phyloP scores from a whole-genome alignment of 345 rosid genomes.

The Populus pruinosa region DNA sequence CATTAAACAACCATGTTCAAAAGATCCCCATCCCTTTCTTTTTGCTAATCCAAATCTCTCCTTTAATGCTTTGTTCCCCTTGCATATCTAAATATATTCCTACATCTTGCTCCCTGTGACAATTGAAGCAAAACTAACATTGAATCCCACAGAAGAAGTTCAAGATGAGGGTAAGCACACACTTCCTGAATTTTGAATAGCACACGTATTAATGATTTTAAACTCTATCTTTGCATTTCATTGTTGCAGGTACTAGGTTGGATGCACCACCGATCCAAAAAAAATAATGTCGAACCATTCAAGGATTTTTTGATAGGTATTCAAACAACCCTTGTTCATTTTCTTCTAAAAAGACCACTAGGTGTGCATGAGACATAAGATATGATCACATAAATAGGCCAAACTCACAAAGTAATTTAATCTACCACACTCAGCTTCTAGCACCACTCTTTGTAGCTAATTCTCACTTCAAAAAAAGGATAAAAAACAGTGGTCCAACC shows the following conservation, averaged over 20 bases:
- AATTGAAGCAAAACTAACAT: conserved; percentile 30
- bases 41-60: conserved; percentile 27
- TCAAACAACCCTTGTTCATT: conserved; percentile 18
- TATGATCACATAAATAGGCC: conserved; percentile 2
- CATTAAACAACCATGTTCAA: conserved; percentile 20
- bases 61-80: conserved; percentile 29
- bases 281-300: conserved; percentile 45
- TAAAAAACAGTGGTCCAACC: conserved; percentile 5
- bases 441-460: neutral
- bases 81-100: conserved; percentile 20
- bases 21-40: conserved; percentile 21
- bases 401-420: neutral
- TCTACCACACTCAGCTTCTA: neutral
- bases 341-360: conserved; percentile 13
- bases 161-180: conserved; percentile 67
- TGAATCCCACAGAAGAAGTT: conserved; percentile 24
- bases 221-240: conserved; percentile 29
- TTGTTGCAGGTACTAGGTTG: conserved; percentile 75
- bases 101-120: conserved; percentile 26
- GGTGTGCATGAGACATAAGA: neutral
- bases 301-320: conserved; percentile 67
- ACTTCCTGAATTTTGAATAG: conserved; percentile 19
- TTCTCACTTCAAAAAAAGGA: neutral
- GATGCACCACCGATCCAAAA: conserved; percentile 63
- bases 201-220: conserved; percentile 16